These are phyloP conservation scores for Sordariomycetes sp. DNA, from an alignment of 2,329 filamentous ascomycete genomes.

Conservation along the genomic window DNA sequence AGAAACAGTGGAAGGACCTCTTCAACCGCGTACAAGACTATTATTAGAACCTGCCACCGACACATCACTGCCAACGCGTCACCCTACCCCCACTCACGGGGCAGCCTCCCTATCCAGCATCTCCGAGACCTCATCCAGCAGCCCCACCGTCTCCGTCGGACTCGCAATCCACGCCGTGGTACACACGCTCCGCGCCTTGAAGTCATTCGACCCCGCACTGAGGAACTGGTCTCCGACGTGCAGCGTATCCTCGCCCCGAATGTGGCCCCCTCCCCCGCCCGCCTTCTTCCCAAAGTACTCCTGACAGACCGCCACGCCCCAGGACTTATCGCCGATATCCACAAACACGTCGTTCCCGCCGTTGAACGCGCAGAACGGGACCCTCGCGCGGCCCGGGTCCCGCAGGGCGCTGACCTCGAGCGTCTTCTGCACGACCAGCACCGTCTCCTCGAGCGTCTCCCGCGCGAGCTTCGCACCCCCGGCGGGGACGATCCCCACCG, in stretches of 20 bases:
- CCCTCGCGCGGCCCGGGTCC: constrained; percentile 12
- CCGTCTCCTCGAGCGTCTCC: constrained; percentile 89
- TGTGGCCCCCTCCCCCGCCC: constrained; percentile 14
- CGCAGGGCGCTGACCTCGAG: constrained; percentile 63
- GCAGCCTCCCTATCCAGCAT: constrained; percentile 16
- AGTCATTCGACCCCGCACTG: constrained; percentile 90
- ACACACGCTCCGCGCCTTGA: constrained; percentile 82
- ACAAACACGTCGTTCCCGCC: constrained; percentile 96
- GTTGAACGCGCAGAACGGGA: constrained; percentile 97
- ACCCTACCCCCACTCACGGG: too few species aligned
- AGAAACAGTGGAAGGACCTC: too few species aligned
- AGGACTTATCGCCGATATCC: constrained; percentile 95
- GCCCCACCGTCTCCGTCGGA: constrained; percentile 75
- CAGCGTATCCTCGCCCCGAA: constrained; percentile 66
- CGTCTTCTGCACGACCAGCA: constrained; percentile 85
- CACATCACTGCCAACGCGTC: too few species aligned
- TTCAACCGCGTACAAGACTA: too few species aligned
- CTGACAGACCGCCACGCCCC: constrained; percentile 89
- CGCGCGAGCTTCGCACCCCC: constrained; percentile 54
- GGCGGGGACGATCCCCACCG: constrained; percentile 64
- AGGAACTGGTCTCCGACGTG: constrained; percentile 97
- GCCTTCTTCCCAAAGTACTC: constrained; percentile 58
- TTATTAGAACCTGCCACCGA: too few species aligned
- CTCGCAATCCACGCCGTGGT: constrained; percentile 97
- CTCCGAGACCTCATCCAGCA: constrained; percentile 70